Base-by-base conservation (phyloP, 306 rosid species). In the Malus orientalis region DNA sequence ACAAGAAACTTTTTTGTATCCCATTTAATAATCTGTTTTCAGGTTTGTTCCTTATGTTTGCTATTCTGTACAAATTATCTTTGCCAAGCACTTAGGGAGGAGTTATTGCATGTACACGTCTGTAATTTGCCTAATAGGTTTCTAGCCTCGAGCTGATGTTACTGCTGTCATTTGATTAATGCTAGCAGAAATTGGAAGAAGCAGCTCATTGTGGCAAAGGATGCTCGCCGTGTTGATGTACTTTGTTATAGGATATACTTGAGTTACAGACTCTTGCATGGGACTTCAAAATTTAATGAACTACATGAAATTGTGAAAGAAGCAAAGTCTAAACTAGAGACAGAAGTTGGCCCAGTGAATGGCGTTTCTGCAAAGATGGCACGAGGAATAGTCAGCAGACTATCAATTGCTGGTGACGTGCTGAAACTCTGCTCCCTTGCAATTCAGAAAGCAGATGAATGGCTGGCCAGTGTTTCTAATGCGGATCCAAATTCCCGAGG, bases 281-380 rank as follows among this genome's bases (percentile, higher is more conserved):
- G 97, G 61, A 90, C 98, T 74, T 87, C 85, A 2, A 92, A 87
- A 84, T 96, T 92, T 78, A 90, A 88, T 74, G 98, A 96, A 84
- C 77, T 96, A 76, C 96, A 96, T 76, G 96, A 88, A 38, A 83
- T 86, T 68, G 86, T 96, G 23, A 88, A 87, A 83, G 93, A 92
- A 84, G 97, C 97, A 7, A 96, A 89, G 84, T 81, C 91, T 80
- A 96, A 87, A 85, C 88, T 96, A 19, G 96, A 96, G 88, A 88
- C 84, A 16, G 99, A 96, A 88, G 89, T 96, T 22, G 99, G 99
- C 77, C 93, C 91, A 5, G 84, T 96, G 79, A 80, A 89, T 79
- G 99, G 99, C 23, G 87, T 85, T 82, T 96, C 99, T 81, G 76
- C 96, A 85, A 96, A 88, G 88, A 96, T 92, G 98, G 96, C 92